Conservation (phyloP, 1,284 basidiomycete genomes). For the Anthracocystis walkeri region DNA sequence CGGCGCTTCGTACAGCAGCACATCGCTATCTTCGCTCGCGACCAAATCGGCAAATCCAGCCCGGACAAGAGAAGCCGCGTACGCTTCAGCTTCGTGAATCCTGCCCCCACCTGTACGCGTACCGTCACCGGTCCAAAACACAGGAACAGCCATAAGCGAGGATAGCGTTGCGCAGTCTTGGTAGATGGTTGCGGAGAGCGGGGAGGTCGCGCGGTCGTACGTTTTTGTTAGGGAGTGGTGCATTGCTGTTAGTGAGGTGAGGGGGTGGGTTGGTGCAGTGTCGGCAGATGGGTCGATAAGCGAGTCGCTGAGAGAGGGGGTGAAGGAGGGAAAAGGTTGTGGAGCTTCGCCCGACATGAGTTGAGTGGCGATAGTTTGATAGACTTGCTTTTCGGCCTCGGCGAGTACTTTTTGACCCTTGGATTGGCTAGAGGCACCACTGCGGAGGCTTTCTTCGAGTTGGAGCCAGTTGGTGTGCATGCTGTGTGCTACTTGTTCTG, state of each 20-base stretch:
- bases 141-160: conserved; percentile 56
- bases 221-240: conserved; percentile 47
- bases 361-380: conserved; percentile 35
- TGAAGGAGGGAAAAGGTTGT: conserved; percentile 6
- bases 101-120: conserved; percentile 51
- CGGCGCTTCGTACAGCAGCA: conserved; percentile 66
- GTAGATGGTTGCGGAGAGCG: conserved; percentile 52
- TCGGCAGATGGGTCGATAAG: neutral
- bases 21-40: conserved; percentile 69
- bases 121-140: conserved; percentile 64
- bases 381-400: conserved; percentile 38
- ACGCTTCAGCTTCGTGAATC: conserved; percentile 68
- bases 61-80: conserved; percentile 64
- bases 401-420: conserved; percentile 37
- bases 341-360: conserved; percentile 32
- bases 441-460: conserved; percentile 25
- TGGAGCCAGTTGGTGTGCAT: conserved; percentile 37
- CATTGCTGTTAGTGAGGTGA: conserved; percentile 36
- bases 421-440: conserved; percentile 32
- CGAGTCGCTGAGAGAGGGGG: neutral
- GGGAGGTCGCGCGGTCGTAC: conserved; percentile 53
- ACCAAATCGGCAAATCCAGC: conserved; percentile 66
- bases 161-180: conserved; percentile 58
- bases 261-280: neutral
- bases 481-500: conserved; percentile 30